A percentile compares a stretch with the other conserved stretches of the same genome.
These are phyloP conservation scores for Capniomyces stellatus DNA, from an alignment of 371 early-diverging fungal genomes.

Conservation along the genomic window DNA sequence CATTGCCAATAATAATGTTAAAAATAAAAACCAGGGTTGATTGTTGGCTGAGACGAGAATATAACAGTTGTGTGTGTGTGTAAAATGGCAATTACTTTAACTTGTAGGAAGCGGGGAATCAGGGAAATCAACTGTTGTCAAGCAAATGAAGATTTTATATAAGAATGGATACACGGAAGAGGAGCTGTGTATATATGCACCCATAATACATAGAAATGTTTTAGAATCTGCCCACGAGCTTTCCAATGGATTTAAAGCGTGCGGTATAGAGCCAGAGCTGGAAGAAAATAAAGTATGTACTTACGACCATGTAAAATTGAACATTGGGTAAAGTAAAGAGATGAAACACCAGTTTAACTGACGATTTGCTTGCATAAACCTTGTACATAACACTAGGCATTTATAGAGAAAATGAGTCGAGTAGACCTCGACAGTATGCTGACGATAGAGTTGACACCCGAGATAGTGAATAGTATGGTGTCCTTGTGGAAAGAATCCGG, in stretches of 20 bases:
- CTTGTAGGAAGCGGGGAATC: conserved; percentile 77
- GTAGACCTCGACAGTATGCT: conserved; percentile 19
- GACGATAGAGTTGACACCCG: conserved; percentile 3
- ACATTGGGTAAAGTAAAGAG: too few species aligned
- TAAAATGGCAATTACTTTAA: too few species aligned
- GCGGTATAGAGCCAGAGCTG: conserved; percentile 19
- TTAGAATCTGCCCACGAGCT: conserved; percentile 40
- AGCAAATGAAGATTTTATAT: conserved; percentile 88
- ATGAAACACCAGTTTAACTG: too few species aligned
- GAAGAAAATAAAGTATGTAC: conserved; percentile 12
- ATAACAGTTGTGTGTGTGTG: too few species aligned
- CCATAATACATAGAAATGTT: conserved; percentile 61
- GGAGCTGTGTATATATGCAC: conserved; percentile 53
- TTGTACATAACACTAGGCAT: too few species aligned
- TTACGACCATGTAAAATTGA: too few species aligned
- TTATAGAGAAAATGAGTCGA: conserved; percentile 13
- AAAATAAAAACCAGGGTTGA: too few species aligned
- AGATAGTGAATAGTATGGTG: conserved; percentile 22
- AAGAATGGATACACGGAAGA: conserved; percentile 61
- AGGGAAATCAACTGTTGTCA: conserved; percentile 81
- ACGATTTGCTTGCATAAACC: too few species aligned
- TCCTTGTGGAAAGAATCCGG: conserved; percentile 22
- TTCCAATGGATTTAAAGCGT: conserved; percentile 22
- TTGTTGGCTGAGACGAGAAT: too few species aligned
- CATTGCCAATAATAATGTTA: too few species aligned